phyloP scores from a whole-genome alignment of 2,329 filamentous ascomycete genomes.

The Truncatella angustata region DNA sequence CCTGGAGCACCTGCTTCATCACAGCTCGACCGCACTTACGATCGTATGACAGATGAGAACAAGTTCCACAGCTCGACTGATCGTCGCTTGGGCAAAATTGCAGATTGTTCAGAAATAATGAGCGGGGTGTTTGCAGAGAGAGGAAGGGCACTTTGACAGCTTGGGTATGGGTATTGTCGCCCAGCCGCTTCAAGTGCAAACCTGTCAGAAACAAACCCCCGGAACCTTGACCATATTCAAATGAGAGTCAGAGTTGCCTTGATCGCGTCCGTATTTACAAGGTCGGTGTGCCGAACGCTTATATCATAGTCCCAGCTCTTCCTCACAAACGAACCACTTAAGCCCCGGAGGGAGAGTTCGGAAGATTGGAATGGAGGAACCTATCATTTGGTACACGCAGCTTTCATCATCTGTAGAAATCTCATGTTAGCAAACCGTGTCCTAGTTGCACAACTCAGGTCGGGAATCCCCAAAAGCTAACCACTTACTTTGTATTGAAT shows the following conservation, averaged over 20 bases:
- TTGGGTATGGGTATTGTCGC: constrained; percentile 4
- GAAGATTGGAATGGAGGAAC: constrained; percentile 63
- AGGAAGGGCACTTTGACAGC: neutral
- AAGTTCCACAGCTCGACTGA: too few relatives aligned
- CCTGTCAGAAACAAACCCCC: neutral
- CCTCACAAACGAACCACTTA: constrained; percentile 76
- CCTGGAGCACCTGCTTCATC: too few relatives aligned
- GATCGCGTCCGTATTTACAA: constrained; percentile 98
- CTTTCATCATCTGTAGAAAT: constrained; percentile 93
- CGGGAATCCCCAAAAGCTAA: too few relatives aligned
- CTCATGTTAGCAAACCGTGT: neutral
- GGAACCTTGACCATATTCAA: constrained; percentile 9
- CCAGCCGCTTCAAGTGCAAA: constrained; percentile 8
- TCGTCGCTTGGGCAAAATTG: too few relatives aligned
- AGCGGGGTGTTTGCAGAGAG: neutral
- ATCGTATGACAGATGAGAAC: too few relatives aligned
- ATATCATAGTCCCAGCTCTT: constrained; percentile 79
- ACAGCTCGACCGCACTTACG: too few relatives aligned
- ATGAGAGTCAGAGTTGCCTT: constrained; percentile 89
- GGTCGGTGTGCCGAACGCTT: constrained; percentile 98
- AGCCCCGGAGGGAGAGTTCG: constrained; percentile 88
- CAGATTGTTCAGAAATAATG: neutral
- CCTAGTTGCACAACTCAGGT: too few relatives aligned
- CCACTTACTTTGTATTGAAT: constrained; percentile 97
- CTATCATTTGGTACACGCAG: constrained; percentile 91